Percentiles rank a stretch among this genome's conserved stretches.
phyloP scores from a whole-genome alignment of 768 basidiomycete genomes.

The Kwoniella dendrophila region DNA sequence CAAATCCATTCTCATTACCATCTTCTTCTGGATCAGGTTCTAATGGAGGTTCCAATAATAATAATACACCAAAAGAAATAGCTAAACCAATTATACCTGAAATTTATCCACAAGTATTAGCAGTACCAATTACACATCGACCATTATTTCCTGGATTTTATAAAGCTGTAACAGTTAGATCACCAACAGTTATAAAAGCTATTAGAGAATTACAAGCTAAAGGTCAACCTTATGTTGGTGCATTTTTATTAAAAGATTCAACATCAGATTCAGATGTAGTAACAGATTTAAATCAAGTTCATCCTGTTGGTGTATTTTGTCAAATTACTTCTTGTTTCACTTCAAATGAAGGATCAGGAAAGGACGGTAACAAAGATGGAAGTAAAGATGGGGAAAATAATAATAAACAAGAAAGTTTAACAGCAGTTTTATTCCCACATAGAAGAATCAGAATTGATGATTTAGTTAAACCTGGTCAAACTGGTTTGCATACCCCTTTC shows the following conservation, averaged over 20 bases:
- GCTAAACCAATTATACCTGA: slow-evolving; percentile 85
- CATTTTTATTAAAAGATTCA: slow-evolving; percentile 93
- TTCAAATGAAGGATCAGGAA: slow-evolving; percentile 53
- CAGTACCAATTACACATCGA: slow-evolving; percentile 89
- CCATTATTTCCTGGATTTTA: slow-evolving; percentile 98
- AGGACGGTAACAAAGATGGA: no score
- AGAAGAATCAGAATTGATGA: slow-evolving; percentile 85
- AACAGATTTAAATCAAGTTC: slow-evolving; percentile 80
- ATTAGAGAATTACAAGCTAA: slow-evolving; percentile 96
- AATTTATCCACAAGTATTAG: slow-evolving; percentile 88
- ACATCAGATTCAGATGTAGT: slow-evolving; percentile 90
- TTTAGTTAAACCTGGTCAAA: slow-evolving; percentile 61
- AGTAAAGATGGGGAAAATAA: no score
- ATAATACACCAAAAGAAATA: slow-evolving; percentile 45
- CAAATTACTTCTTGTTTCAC: slow-evolving; percentile 83
- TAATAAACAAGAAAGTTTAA: slow-evolving; percentile 84
- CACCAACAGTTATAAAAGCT: slow-evolving; percentile 85
- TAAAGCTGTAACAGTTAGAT: slow-evolving; percentile 91
- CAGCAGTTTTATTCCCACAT: slow-evolving; percentile 92
- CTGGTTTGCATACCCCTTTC: background rate
- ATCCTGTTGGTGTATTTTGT: slow-evolving; percentile 92
- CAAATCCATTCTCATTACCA: slow-evolving; percentile 3
- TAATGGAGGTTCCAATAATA: slow-evolving; percentile 16
- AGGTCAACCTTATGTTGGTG: slow-evolving; percentile 95
- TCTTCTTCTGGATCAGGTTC: slow-evolving; percentile 28